A percentile compares a stretch with the other conserved stretches of the same genome.
Evolutionary conservation across 169 alveolate species (phyloP).

Genomic region (Plasmodium falciparum): DNA sequence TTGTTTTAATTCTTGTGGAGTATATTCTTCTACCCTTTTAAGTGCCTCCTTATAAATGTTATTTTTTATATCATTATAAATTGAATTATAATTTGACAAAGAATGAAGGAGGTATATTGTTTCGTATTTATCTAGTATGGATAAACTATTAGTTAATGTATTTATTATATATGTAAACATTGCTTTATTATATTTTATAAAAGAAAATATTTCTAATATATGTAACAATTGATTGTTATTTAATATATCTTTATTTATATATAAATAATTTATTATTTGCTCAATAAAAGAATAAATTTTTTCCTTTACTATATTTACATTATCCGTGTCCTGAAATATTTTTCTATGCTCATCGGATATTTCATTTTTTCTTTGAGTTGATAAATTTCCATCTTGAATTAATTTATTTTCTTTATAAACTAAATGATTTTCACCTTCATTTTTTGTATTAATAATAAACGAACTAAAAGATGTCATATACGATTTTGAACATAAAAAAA

Average conservation of each 20-base stretch:
- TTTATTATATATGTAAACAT: conserved; percentile 64
- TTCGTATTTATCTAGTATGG: conserved; percentile 63
- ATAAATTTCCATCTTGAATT: too few species aligned
- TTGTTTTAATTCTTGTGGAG: conserved; percentile 26
- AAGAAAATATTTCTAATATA: conserved; percentile 64
- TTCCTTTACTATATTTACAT: conserved; percentile 25
- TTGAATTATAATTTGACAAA: conserved; percentile 46
- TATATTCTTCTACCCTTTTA: conserved; percentile 36
- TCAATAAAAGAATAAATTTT: conserved; percentile 55
- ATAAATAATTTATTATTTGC: conserved; percentile 73
- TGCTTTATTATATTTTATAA: conserved; percentile 60
- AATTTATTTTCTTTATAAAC: too few species aligned
- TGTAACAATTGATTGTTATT: conserved; percentile 60
- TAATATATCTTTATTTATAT: conserved; percentile 42
- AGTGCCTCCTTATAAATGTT: conserved; percentile 6
- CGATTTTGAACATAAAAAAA: conserved; percentile 64
- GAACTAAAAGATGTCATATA: conserved; percentile 24
- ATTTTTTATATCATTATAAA: conserved; percentile 39
- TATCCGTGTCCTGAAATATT: conserved; percentile 2
- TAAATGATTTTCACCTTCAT: too few species aligned
- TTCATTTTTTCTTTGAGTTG: too few species aligned
- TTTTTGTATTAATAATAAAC: conserved; percentile 24
- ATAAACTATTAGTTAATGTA: conserved; percentile 39
- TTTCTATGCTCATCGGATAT: neutral
- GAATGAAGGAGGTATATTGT: conserved; percentile 50